Evolutionary conservation across 2,329 filamentous ascomycete species (phyloP).

Genomic region (Biscogniauxia marginata): DNA sequence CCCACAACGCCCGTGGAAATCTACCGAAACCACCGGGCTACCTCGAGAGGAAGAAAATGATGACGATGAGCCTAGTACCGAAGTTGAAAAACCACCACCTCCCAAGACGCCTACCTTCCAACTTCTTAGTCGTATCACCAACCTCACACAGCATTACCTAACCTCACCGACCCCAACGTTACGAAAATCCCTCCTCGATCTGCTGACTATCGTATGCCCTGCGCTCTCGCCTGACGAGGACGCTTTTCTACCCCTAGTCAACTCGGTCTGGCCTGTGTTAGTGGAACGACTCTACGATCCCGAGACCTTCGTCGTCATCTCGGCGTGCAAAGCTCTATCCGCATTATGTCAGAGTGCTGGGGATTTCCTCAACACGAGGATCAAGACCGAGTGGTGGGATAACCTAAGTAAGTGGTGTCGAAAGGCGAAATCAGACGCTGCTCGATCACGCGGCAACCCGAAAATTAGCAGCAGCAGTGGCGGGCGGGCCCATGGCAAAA

Average conservation of each 20-base stretch:
- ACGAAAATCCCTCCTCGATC: conserved; percentile 72
- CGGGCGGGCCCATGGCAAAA: conserved; percentile 5
- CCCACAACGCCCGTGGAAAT: conserved; percentile 37
- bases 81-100: conserved; percentile 51
- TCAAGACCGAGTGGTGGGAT: conserved; percentile 70
- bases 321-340: conserved; percentile 67
- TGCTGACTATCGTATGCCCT: conserved; percentile 71
- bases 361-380: conserved; percentile 74
- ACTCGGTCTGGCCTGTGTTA: conserved; percentile 86
- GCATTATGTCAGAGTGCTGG: conserved; percentile 71
- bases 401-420: conserved; percentile 51
- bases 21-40: conserved; percentile 23
- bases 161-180: conserved; percentile 80
- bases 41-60: conserved; percentile 37
- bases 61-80: conserved; percentile 35
- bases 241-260: conserved; percentile 82
- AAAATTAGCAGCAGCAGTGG: conserved; percentile 3
- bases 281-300: conserved; percentile 63
- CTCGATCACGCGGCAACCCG: conserved; percentile 15
- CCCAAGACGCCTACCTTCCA: conserved; percentile 76
- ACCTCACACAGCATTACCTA: conserved; percentile 85
- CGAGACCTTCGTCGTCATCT: conserved; percentile 67
- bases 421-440: conserved; percentile 42
- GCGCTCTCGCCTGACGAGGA: conserved; percentile 75
- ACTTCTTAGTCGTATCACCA: conserved; percentile 78